These are phyloP conservation scores for Aphanoascus verrucosus DNA, from an alignment of 2,329 filamentous ascomycete species.

Conservation along the genomic window DNA sequence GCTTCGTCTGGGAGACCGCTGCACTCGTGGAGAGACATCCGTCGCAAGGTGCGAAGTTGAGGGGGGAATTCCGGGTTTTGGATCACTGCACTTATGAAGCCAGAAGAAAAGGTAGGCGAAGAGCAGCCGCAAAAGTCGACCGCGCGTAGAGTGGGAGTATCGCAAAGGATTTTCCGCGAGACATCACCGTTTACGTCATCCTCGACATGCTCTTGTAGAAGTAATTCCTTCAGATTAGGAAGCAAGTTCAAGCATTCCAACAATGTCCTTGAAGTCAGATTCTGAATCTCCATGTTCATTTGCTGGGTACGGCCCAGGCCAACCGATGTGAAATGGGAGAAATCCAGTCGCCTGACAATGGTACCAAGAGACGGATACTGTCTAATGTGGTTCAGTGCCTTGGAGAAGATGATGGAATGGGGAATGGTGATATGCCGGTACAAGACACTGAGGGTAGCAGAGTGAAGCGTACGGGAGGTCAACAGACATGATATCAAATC, in stretches of 20 bases:
- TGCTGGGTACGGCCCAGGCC: conserved; percentile 64
- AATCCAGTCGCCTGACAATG: conserved; percentile 68
- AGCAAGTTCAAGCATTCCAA: conserved; percentile 60
- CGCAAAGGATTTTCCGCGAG: conserved; percentile 58
- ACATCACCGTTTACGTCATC: conserved; percentile 61
- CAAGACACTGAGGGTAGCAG: conserved; percentile 60
- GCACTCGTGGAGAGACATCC: conserved; percentile 69
- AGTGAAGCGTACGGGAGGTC: conserved; percentile 64
- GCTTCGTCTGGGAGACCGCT: conserved; percentile 55
- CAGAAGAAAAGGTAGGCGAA: conserved; percentile 53
- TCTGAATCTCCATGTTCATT: conserved; percentile 63
- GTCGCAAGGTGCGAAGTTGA: conserved; percentile 48
- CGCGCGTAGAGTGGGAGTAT: conserved; percentile 52
- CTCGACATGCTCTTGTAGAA: conserved; percentile 71
- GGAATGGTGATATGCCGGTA: conserved; percentile 73
- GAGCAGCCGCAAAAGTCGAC: conserved; percentile 71
- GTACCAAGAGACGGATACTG: conserved; percentile 59
- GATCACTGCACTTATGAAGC: conserved; percentile 49
- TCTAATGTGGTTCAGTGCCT: conserved; percentile 60
- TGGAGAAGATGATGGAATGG: conserved; percentile 72
- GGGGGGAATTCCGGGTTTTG: conserved; percentile 40
- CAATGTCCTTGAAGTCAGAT: conserved; percentile 64
- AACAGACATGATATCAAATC: conserved; percentile 66
- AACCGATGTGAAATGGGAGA: conserved; percentile 75
- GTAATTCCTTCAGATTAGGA: conserved; percentile 64